Evolutionary conservation across 1,284 basidiomycete species (phyloP).

Genomic region (Ganoderma meredithae): DNA sequence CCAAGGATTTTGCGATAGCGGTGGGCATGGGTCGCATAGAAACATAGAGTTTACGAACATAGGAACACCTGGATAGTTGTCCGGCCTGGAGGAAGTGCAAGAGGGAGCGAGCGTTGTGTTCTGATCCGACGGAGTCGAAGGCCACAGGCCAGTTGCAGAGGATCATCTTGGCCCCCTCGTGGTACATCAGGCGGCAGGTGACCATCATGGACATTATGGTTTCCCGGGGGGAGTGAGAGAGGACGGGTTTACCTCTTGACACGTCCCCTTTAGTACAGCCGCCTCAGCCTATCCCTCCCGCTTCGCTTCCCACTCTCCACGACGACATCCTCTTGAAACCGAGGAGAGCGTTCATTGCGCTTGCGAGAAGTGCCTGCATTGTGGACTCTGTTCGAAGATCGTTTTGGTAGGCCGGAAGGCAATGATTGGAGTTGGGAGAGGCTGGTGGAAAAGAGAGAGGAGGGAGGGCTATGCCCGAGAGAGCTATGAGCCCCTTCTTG

Average conservation of each 20-base stretch:
- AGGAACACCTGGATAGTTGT: not conserved
- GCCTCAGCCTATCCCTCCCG: too few species aligned
- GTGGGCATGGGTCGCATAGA: not conserved
- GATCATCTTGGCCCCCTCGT: slow-evolving; percentile 1
- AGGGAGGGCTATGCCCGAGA: not conserved
- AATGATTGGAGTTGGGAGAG: too few species aligned
- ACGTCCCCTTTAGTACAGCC: too few species aligned
- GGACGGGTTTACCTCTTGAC: too few species aligned
- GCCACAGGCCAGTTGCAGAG: not conserved
- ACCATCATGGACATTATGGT: not conserved
- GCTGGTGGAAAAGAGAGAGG: too few species aligned
- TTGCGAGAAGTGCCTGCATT: not conserved
- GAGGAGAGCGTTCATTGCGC: not conserved
- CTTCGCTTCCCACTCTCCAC: too few species aligned
- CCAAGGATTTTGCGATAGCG: not conserved
- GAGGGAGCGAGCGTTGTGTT: not conserved
- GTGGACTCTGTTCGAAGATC: not conserved
- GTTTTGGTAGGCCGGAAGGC: not conserved
- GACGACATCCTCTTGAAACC: too few species aligned
- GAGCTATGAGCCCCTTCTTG: too few species aligned
- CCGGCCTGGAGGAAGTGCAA: not conserved
- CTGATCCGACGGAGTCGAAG: not conserved
- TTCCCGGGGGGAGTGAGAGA: not conserved
- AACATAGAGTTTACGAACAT: not conserved
- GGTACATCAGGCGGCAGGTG: not conserved